A percentile compares a stretch with the other conserved stretches of the same genome.
Evolutionary conservation across 169 alveolate genomes (phyloP).

Genomic region (Plasmodium gonderi): DNA sequence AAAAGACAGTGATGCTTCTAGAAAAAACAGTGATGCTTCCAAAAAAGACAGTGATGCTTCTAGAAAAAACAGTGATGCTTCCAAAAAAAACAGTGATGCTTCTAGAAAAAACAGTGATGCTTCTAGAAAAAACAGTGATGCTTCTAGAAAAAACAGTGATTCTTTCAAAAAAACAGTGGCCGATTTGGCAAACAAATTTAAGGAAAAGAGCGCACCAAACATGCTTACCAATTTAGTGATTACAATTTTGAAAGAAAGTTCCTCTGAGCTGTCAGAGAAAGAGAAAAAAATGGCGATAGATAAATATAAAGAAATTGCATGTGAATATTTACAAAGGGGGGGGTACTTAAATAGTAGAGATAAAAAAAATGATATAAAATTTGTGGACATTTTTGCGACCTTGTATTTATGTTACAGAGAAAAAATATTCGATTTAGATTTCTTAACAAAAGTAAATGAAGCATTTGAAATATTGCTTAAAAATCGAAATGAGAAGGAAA

Average conservation of each 20-base stretch:
- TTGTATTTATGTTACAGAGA: conserved; percentile 60
- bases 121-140: too few relatives aligned
- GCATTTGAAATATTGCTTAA: conserved; percentile 23
- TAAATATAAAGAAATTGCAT: conserved; percentile 10
- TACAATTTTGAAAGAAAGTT: neutral
- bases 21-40: too few relatives aligned
- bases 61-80: too few relatives aligned
- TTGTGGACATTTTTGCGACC: conserved; percentile 29
- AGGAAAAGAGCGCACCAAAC: neutral
- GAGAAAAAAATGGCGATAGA: conserved; percentile 11
- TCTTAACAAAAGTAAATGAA: conserved; percentile 26
- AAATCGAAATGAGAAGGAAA: neutral
- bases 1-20: too few relatives aligned
- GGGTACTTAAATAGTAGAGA: neutral
- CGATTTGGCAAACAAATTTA: neutral
- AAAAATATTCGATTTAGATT: conserved; percentile 37
- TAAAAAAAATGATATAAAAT: conserved; percentile 3
- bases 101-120: too few relatives aligned
- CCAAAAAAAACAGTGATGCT: too few relatives aligned
- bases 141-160: neutral
- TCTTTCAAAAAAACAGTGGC: neutral
- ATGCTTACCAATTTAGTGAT: conserved; percentile 21
- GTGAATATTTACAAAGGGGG: neutral
- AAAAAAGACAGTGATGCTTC: too few relatives aligned
- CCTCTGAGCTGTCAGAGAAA: neutral